Evolutionary conservation across 2,329 filamentous ascomycete genomes (phyloP).

Genomic region (Fusarium sp.): DNA sequence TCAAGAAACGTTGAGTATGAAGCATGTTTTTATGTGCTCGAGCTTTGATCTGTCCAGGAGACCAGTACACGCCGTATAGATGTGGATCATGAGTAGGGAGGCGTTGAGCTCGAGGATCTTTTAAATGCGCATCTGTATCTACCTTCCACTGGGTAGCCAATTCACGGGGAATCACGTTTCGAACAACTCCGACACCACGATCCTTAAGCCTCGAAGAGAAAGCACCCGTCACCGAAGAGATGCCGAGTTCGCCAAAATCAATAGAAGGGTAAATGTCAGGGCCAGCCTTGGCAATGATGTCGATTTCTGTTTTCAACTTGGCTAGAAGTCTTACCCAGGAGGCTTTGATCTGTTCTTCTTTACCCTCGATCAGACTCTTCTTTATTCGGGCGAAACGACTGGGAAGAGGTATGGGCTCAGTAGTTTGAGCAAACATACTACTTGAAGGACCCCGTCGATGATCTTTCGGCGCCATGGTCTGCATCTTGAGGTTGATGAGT

Average conservation of each 20-base stretch:
- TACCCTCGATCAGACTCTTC: conserved; percentile 54
- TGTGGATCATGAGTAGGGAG: conserved; percentile 53
- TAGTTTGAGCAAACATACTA: conserved; percentile 48
- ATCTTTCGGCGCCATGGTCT: conserved; percentile 36
- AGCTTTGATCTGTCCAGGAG: conserved; percentile 56
- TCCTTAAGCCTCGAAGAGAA: conserved; percentile 50
- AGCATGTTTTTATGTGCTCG: conserved; percentile 58
- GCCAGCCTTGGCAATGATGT: conserved; percentile 50
- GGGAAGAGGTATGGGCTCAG: conserved; percentile 54
- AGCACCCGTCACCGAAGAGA: conserved; percentile 40
- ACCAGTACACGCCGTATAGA: conserved; percentile 58
- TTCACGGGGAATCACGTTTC: conserved; percentile 50
- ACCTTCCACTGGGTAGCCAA: conserved; percentile 61
- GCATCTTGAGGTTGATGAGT: conserved; percentile 1
- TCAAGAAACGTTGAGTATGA: conserved; percentile 62
- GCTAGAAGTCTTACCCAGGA: conserved; percentile 59
- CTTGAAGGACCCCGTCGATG: conserved; percentile 44
- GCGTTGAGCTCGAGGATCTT: conserved; percentile 58
- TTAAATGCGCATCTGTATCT: conserved; percentile 66
- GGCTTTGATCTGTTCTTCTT: conserved; percentile 53
- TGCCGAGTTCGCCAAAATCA: conserved; percentile 56
- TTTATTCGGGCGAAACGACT: conserved; percentile 59
- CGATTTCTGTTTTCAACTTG: conserved; percentile 55
- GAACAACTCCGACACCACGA: conserved; percentile 52
- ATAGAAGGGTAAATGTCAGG: conserved; percentile 58